Evolutionary conservation across 768 basidiomycete species (phyloP), one percentile per base, ranked within the genome.

Genomic region (Hydnomerulius pinastri): DNA sequence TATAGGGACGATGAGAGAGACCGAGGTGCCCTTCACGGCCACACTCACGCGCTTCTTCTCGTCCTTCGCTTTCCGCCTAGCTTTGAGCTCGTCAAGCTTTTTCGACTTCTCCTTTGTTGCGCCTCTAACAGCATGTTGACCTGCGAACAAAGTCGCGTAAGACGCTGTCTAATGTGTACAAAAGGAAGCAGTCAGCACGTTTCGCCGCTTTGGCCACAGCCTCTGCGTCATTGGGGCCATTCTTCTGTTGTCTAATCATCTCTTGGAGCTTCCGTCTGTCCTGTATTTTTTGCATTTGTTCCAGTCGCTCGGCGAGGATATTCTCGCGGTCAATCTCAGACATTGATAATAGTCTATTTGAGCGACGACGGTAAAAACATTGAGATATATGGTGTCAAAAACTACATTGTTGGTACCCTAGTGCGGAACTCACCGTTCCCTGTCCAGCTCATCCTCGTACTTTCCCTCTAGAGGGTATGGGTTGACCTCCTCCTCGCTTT

Each of bases 401-500:
- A 44, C 51, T 62, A 50, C 55, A 43, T 45, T 58, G 55, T 48
- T 45, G 42, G 54, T 62, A 57, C 59, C 53, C 62, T 60, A 56
- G 60, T 48, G 56, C 48, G 32, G 53, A 48, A 75, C 88, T 73
- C 73, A 96, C 96, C 77, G 73, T 56, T 86, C 79, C 61, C 87
- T 81, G 68, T 98, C 96, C 11, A 74, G 78, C 59, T 92, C 92
- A 62, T 97, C 86, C 51, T 79, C 80, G 64, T 90, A 98, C 68
- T 92, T 91, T 43, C 92, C 93, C 60, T 98, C 96, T 11, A 97
- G 72, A 0, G 93, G 95, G 65, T 92, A 98, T 4, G 85, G 85
- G 57, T 91, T 86, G 11, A 67, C 64, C 4, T 75, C 77, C 25
- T 78, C 79, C 44, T 89, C 87, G 52, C 82, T 86, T 59, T 89